A percentile compares a stretch with the other conserved stretches of the same genome.
phyloP scores from a whole-genome alignment of 2,329 filamentous ascomycete genomes.

The Ceratocystis cubensis region DNA sequence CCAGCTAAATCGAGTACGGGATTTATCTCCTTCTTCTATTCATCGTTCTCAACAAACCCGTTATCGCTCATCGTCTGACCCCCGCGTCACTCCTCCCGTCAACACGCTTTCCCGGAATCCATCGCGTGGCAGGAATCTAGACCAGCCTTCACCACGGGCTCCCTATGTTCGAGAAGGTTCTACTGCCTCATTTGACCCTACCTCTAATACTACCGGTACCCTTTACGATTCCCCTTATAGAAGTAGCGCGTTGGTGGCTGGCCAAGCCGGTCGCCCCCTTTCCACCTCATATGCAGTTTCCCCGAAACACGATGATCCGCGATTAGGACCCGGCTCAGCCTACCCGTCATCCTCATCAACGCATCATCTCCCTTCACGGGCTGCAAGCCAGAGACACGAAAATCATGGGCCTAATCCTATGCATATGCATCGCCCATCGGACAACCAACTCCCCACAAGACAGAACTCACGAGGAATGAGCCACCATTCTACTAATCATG shows the following conservation, averaged over 20 bases:
- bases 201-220: not conserved
- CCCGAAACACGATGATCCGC: conserved; percentile 33
- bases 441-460: conserved; percentile 15
- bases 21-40: conserved; percentile 15
- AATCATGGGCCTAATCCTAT: not conserved
- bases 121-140: conserved; percentile 17
- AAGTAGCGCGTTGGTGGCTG: conserved; percentile 18
- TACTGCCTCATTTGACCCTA: conserved; percentile 17
- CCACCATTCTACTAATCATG: conserved; percentile 37
- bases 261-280: conserved; percentile 15
- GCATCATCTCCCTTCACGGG: conserved; percentile 17
- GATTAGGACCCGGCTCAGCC: not conserved
- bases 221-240: conserved; percentile 18
- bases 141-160: conserved; percentile 10
- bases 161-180: conserved; percentile 21
- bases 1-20: conserved; percentile 20
- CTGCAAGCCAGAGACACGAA: conserved; percentile 17
- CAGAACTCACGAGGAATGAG: conserved; percentile 62
- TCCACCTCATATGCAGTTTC: conserved; percentile 18
- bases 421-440: conserved; percentile 3
- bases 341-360: conserved; percentile 2
- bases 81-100: conserved; percentile 8
- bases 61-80: conserved; percentile 21
- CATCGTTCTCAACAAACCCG: conserved; percentile 15
- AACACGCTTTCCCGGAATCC: conserved; percentile 19